These are phyloP conservation scores for Escallonia rubra DNA, from an alignment of 129 eudicot species.

Conservation along the genomic window DNA sequence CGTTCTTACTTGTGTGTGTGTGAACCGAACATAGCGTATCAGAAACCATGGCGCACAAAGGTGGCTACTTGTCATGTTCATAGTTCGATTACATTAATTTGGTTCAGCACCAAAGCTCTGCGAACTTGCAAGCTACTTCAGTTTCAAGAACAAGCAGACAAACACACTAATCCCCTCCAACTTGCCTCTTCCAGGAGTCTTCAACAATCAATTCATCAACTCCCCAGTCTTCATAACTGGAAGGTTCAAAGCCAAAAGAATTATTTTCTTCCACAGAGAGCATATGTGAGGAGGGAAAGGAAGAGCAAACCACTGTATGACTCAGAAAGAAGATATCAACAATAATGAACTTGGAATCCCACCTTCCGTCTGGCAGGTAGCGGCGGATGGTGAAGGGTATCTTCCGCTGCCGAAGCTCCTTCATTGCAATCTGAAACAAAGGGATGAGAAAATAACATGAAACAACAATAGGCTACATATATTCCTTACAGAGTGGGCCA, in stretches of 20 bases:
- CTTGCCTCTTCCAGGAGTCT: slow-evolving; percentile 98
- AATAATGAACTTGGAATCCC: not conserved
- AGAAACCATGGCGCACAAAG: no score
- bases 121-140: not conserved
- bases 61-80: no score
- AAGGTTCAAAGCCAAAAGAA: not conserved
- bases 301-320: not conserved
- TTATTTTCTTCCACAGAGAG: not conserved
- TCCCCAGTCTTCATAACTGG: slow-evolving; percentile 97
- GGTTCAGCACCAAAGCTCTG: no score
- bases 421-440: slow-evolving; percentile 76
- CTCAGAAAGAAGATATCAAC: not conserved
- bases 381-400: slow-evolving; percentile 93
- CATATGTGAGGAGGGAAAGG: not conserved
- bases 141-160: not conserved
- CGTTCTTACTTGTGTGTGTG: no score
- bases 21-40: no score
- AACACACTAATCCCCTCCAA: slow-evolving; percentile 62
- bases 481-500: no score
- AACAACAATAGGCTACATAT: no score
- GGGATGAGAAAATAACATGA: not conserved
- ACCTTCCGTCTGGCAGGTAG: slow-evolving; percentile 96
- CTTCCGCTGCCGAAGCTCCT: slow-evolving; percentile 80
- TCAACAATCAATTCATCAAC: slow-evolving; percentile 93
- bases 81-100: no score